Percentiles rank a stretch among this genome's conserved stretches.
Conservation (phyloP, 495 filamentous ascomycete species). For the Aspergillus baeticus region DNA sequence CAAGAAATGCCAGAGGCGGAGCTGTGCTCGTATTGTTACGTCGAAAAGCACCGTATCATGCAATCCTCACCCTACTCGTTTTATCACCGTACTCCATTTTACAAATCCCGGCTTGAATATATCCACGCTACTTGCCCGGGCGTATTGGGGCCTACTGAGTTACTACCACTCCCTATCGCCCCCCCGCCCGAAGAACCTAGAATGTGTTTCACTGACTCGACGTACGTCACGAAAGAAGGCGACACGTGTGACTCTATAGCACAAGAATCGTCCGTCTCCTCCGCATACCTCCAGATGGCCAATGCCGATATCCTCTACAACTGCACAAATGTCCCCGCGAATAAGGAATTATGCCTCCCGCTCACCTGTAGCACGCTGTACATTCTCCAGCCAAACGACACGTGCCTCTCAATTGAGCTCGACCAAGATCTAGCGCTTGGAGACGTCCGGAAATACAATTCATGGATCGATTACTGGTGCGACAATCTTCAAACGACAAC, state of each 20-base stretch:
- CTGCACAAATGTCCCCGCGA: too few relatives aligned
- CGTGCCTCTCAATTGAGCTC: too few relatives aligned
- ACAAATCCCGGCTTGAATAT: background rate
- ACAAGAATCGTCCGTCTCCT: background rate
- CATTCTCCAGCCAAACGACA: too few relatives aligned
- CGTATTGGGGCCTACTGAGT: background rate
- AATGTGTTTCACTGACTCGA: background rate
- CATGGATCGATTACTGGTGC: too few relatives aligned
- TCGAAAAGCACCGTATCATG: background rate
- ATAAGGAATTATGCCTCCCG: too few relatives aligned
- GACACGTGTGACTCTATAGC: slow-evolving; percentile 9
- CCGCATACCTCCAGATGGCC: too few relatives aligned
- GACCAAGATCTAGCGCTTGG: too few relatives aligned
- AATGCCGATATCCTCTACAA: too few relatives aligned
- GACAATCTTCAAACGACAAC: too few relatives aligned
- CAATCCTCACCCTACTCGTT: background rate
- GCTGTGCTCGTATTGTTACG: slow-evolving; percentile 8
- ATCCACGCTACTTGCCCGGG: background rate
- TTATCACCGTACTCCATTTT: background rate
- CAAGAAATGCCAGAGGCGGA: background rate
- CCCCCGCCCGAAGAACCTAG: background rate
- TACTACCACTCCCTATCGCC: background rate
- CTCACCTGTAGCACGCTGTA: too few relatives aligned
- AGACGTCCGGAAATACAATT: too few relatives aligned
- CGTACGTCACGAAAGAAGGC: background rate